Conservation (phyloP, 129 eudicot species). For the Pseudognaphalium luteoalbum region DNA sequence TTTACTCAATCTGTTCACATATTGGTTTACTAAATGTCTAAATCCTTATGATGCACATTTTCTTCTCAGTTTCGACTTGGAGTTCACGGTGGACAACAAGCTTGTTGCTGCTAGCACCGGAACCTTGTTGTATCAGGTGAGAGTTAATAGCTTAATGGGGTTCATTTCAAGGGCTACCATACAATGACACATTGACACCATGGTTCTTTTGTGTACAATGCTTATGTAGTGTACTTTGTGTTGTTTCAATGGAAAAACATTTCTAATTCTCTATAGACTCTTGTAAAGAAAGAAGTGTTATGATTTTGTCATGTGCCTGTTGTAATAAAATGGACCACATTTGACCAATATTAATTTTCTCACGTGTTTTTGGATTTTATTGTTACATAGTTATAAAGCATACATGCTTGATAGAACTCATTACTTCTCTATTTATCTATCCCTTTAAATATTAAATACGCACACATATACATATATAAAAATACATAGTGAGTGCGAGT, state of each 20-base stretch:
- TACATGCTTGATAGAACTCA: constrained; percentile 4
- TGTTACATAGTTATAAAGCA: background rate
- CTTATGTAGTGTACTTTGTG: background rate
- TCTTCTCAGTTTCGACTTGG: constrained; percentile 74
- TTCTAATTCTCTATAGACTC: background rate
- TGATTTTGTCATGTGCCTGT: constrained; percentile 7
- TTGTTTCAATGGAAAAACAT: constrained; percentile 11
- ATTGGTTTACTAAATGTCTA: background rate
- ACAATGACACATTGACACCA: background rate
- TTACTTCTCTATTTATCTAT: background rate
- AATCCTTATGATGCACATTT: background rate
- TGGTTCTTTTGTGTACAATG: constrained; percentile 15
- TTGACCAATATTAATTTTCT: background rate
- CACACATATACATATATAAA: background rate
- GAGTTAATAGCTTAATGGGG: constrained; percentile 23
- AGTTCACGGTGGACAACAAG: constrained; percentile 82
- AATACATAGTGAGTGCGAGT: background rate
- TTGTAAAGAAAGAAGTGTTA: constrained; percentile 9
- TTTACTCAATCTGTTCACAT: constrained; percentile 22
- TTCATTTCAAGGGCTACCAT: constrained; percentile 17
- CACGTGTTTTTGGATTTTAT: background rate
- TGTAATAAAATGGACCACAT: constrained; percentile 13
- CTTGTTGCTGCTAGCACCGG: constrained; percentile 95
- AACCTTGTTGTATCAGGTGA: constrained; percentile 87
- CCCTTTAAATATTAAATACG: background rate